Conservation (phyloP, 208 protist species). For the Acanthamoeba royreba region DNA sequence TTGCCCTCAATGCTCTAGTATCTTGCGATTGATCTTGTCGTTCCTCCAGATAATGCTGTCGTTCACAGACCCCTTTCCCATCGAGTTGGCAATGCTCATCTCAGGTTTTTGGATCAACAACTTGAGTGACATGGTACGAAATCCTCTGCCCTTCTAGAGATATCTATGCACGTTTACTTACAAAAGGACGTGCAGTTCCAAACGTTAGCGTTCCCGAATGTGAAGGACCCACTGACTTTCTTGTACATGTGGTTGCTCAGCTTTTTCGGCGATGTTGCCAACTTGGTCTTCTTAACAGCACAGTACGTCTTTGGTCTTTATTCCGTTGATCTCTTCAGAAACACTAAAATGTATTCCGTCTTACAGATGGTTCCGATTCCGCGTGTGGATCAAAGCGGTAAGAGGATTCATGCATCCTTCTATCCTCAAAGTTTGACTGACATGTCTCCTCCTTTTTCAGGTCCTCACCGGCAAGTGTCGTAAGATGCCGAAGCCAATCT, state of each 20-base stretch:
- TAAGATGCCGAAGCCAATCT: neutral
- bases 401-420: neutral
- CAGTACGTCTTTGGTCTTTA: too few species aligned
- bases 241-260: slow-evolving; percentile 43
- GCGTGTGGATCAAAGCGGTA: neutral
- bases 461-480: neutral
- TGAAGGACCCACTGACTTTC: slow-evolving; percentile 34
- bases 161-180: too few species aligned
- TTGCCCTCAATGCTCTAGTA: too few species aligned
- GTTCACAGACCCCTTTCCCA: slow-evolving; percentile 46
- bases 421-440: neutral
- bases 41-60: slow-evolving; percentile 29
- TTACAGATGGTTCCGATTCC: slow-evolving; percentile 40
- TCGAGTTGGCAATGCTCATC: slow-evolving; percentile 58
- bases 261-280: slow-evolving; percentile 47
- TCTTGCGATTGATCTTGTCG: too few species aligned
- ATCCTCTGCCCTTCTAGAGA: neutral
- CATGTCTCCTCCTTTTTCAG: neutral
- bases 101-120: slow-evolving; percentile 63
- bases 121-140: slow-evolving; percentile 45
- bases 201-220: slow-evolving; percentile 52
- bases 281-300: slow-evolving; percentile 54
- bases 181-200: too few species aligned
- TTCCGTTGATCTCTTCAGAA: too few species aligned
- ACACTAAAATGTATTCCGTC: too few species aligned